phyloP scores from a whole-genome alignment of 805 yeast genomes.

The Helenozyma rhizophorensis region DNA sequence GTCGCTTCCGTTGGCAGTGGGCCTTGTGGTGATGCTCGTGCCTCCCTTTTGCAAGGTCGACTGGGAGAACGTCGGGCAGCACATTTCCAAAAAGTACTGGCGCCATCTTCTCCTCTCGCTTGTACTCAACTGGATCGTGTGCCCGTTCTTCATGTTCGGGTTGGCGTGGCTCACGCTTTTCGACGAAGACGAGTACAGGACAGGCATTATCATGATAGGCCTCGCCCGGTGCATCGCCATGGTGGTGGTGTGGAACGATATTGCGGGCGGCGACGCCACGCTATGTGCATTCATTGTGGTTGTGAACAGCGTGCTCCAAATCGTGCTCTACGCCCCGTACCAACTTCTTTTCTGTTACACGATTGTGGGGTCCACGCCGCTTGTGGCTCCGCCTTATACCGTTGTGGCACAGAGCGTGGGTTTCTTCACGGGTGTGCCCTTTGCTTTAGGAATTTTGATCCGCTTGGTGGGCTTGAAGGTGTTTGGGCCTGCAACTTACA shows the following conservation, averaged over 20 bases:
- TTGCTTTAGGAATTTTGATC: conserved; percentile 41
- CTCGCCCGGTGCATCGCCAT: conserved; percentile 59
- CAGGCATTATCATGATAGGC: conserved; percentile 57
- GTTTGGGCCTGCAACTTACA: conserved; percentile 17
- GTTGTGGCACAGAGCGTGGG: conserved; percentile 47
- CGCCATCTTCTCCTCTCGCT: conserved; percentile 36
- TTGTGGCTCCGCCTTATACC: conserved; percentile 23
- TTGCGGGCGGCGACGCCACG: conserved; percentile 48
- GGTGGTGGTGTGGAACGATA: conserved; percentile 56
- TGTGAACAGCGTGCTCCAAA: conserved; percentile 47
- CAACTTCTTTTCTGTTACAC: conserved; percentile 45
- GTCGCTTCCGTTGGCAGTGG: conserved; percentile 44
- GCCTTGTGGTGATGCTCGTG: conserved; percentile 52
- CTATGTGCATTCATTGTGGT: conserved; percentile 52
- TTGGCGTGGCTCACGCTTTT: conserved; percentile 50
- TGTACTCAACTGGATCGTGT: conserved; percentile 50
- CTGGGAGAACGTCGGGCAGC: conserved; percentile 38
- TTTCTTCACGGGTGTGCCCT: conserved; percentile 51
- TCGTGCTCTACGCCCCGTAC: conserved; percentile 50
- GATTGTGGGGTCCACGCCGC: conserved; percentile 23
- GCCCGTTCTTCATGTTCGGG: conserved; percentile 55
- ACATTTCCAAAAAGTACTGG: conserved; percentile 11
- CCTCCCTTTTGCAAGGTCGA: conserved; percentile 54
- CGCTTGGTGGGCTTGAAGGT: conserved; percentile 30
- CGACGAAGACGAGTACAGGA: conserved; percentile 44